A percentile compares a stretch with the other conserved stretches of the same genome.
Evolutionary conservation across 2,329 filamentous ascomycete genomes (phyloP).

Genomic region (Podosphaera aphanis): DNA sequence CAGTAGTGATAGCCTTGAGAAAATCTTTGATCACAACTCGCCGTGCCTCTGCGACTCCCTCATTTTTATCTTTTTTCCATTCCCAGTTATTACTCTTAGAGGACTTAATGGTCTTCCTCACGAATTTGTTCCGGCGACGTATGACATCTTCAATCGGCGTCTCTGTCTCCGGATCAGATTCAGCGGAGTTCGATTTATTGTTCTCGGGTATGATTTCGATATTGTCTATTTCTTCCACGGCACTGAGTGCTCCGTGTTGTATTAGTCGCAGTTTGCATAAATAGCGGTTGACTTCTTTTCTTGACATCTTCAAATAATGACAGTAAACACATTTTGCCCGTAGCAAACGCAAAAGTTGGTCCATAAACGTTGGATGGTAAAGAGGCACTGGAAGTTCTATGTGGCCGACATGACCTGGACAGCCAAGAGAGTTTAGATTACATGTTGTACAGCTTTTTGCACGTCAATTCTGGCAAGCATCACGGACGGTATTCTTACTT

Average conservation of each 20-base stretch:
- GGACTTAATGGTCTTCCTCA: slow-evolving; percentile 46
- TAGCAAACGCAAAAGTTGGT: slow-evolving; percentile 66
- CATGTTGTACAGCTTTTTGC: slow-evolving; percentile 64
- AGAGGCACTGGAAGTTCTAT: slow-evolving; percentile 84
- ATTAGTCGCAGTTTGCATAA: slow-evolving; percentile 67
- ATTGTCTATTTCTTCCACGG: slow-evolving; percentile 28
- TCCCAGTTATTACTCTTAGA: slow-evolving; percentile 21
- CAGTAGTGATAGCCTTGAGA: slow-evolving; percentile 44
- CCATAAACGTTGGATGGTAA: slow-evolving; percentile 93
- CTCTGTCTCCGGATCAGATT: slow-evolving; percentile 12
- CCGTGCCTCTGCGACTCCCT: slow-evolving; percentile 57
- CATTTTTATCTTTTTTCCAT: slow-evolving; percentile 40
- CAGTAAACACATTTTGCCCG: slow-evolving; percentile 82
- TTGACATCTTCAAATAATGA: slow-evolving; percentile 59
- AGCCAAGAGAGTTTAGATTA: slow-evolving; percentile 56
- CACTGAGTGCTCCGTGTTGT: slow-evolving; percentile 57
- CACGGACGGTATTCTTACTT: slow-evolving; percentile 30
- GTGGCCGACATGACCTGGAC: slow-evolving; percentile 83
- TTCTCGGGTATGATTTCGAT: slow-evolving; percentile 12
- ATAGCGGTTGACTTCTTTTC: slow-evolving; percentile 53
- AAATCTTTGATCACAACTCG: slow-evolving; percentile 62
- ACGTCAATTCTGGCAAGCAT: slow-evolving; percentile 4
- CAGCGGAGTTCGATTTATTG: slow-evolving; percentile 7
- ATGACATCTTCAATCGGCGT: slow-evolving; percentile 25
- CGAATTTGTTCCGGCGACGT: slow-evolving; percentile 38